Evolutionary conservation across 2,329 filamentous ascomycete genomes (phyloP).

Genomic region (Nannizziopsis barbatae): DNA sequence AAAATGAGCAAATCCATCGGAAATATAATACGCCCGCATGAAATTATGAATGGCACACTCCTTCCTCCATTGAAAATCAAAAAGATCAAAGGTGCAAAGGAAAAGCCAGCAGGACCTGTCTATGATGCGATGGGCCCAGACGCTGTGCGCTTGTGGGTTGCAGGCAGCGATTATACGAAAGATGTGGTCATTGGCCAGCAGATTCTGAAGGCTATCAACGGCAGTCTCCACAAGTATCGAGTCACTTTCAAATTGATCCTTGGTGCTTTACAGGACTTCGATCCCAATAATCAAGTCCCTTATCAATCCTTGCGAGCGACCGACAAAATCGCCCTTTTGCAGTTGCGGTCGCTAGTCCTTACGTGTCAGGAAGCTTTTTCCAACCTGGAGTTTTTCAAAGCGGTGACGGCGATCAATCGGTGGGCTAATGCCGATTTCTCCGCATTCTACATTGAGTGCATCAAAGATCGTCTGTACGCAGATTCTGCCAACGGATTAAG

Average conservation of each 20-base stretch:
- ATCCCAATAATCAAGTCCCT: slow-evolving; percentile 28
- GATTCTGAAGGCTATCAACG: slow-evolving; percentile 65
- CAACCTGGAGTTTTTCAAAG: slow-evolving; percentile 73
- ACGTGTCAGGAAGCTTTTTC: slow-evolving; percentile 56
- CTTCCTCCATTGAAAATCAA: slow-evolving; percentile 58
- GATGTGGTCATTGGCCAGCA: slow-evolving; percentile 74
- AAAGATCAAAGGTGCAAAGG: slow-evolving; percentile 43
- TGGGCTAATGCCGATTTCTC: slow-evolving; percentile 78
- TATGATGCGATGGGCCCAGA: slow-evolving; percentile 73
- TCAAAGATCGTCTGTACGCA: slow-evolving; percentile 88
- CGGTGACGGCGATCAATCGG: slow-evolving; percentile 58
- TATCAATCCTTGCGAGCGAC: slow-evolving; percentile 45
- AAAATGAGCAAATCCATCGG: slow-evolving; percentile 99
- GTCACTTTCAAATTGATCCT: slow-evolving; percentile 84
- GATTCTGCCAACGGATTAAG: slow-evolving; percentile 56
- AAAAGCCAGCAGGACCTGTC: slow-evolving; percentile 28
- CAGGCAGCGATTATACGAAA: slow-evolving; percentile 78
- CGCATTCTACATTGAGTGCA: slow-evolving; percentile 83
- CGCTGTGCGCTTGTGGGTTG: slow-evolving; percentile 79
- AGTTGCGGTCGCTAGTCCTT: slow-evolving; percentile 55
- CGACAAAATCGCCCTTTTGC: slow-evolving; percentile 66
- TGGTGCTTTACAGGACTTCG: slow-evolving; percentile 55
- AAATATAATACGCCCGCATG: slow-evolving; percentile 67
- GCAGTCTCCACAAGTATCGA: slow-evolving; percentile 71
- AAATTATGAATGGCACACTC: slow-evolving; percentile 77